Evolutionary conservation across 768 basidiomycete genomes (phyloP), one percentile per base, ranked within the genome.

Genomic region (Ephemerocybe angulata): DNA sequence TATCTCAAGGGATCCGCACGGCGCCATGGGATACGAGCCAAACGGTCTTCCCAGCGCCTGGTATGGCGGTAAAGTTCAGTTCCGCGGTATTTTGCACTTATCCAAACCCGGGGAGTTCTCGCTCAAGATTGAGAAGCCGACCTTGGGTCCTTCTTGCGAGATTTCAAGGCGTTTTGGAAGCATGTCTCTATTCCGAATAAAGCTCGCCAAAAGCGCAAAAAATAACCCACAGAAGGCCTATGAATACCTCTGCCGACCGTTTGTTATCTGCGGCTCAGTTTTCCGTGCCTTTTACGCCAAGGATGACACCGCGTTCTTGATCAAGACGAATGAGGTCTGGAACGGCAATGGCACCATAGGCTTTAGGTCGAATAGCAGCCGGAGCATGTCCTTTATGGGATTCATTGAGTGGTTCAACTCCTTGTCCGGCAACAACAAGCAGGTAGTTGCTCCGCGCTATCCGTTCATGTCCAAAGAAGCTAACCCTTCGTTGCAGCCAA

Each of bases 81-180:
- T 87, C 59, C 62, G 71, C 0, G 80, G 73, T 0, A 77, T 66
- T 57, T 68, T 53, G n/a, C 19, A 15, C 29, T 0, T 19, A 12
- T 65, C 29, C 46, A 58, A 49, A 30, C 38, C 38, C 10, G 52
- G 56, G 51, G 3, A 55, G 42, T 78, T 75, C 54, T 69, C 64
- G 27, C 59, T 87, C 11, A 57, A 65, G 7, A 72, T 88, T 6
- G 78, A 83, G 19, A 72, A 65, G 3, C 78, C 80, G 1, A 68
- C 72, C 31, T 69, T 87, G 0, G 80, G 81, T 0, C 64, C 84
- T 1, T 88, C 86, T 0, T 75, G 73, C 52, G 77, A 83, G 15
- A 77, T 87, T 59, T 65, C 77, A 0, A 76, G 87, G 13, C 72
- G 80, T 3, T 87, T 83, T 62, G 87, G 87, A 0, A 87, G 86